Conservation (phyloP, 2,329 filamentous ascomycete species). For the Eutypa lata region DNA sequence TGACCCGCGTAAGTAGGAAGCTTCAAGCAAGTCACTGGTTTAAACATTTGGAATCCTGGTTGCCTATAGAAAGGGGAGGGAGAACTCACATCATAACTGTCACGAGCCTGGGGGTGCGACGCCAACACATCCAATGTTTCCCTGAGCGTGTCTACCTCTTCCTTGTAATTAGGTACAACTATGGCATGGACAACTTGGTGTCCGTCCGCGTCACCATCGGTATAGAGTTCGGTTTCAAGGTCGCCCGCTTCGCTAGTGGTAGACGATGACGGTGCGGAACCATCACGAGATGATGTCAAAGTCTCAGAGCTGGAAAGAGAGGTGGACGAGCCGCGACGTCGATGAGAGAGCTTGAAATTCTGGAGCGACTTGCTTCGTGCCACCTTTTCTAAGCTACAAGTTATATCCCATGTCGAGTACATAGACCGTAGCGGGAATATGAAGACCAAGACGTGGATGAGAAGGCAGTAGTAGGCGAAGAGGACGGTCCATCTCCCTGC, state of each 20-base stretch:
- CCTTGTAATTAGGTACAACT: constrained; percentile 71
- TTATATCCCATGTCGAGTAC: constrained; percentile 59
- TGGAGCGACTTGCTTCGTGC: constrained; percentile 42
- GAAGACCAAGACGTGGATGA: constrained; percentile 63
- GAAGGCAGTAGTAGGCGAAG: constrained; percentile 63
- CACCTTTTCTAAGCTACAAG: constrained; percentile 44
- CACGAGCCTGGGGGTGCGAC: constrained; percentile 60
- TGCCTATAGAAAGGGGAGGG: neutral
- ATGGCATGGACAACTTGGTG: constrained; percentile 61
- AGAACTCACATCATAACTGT: constrained; percentile 66
- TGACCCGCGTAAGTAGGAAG: constrained; percentile 7
- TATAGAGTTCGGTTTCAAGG: constrained; percentile 43
- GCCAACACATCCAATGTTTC: constrained; percentile 68
- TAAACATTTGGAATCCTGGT: neutral
- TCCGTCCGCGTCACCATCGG: constrained; percentile 40
- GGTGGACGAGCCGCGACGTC: constrained; percentile 50
- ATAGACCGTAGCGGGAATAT: constrained; percentile 61
- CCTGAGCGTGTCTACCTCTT: constrained; percentile 64
- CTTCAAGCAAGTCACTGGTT: neutral
- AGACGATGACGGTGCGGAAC: constrained; percentile 36
- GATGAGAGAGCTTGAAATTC: constrained; percentile 44
- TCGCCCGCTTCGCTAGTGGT: constrained; percentile 51
- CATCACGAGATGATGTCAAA: constrained; percentile 43
- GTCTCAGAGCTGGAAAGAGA: constrained; percentile 57
- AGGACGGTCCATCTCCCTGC: constrained; percentile 49